A percentile compares a stretch with the other conserved stretches of the same genome.
Evolutionary conservation across 2,329 filamentous ascomycete species (phyloP).

Genomic region (Cladosporium sp.): DNA sequence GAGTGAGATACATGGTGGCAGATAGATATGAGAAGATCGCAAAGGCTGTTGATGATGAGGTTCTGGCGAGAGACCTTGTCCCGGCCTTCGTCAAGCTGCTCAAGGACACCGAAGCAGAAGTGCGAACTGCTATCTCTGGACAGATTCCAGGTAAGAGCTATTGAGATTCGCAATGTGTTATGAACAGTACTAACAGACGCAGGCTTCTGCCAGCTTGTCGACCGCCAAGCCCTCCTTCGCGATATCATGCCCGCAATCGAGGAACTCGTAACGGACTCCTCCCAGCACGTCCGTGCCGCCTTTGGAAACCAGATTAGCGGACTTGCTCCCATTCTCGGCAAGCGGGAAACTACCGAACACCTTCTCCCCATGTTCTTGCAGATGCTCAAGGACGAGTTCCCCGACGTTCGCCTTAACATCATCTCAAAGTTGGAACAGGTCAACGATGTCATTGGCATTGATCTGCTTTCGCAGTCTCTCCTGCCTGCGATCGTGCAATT

Average conservation of each 20-base stretch:
- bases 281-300: slow-evolving; percentile 92
- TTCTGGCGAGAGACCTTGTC: slow-evolving; percentile 87
- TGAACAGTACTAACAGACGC: slow-evolving; percentile 26
- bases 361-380: slow-evolving; percentile 97
- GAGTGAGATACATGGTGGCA: slow-evolving; percentile 98
- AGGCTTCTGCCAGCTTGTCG: slow-evolving; percentile 90
- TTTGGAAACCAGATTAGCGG: slow-evolving; percentile 96
- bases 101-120: slow-evolving; percentile 96
- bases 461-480: slow-evolving; percentile 90
- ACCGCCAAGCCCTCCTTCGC: slow-evolving; percentile 80
- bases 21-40: slow-evolving; percentile 99
- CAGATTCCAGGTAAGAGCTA: slow-evolving; percentile 73
- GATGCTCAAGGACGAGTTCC: slow-evolving; percentile 99
- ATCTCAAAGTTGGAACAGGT: slow-evolving; percentile 99
- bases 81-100: slow-evolving; percentile 95
- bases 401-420: slow-evolving; percentile 95
- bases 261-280: slow-evolving; percentile 90
- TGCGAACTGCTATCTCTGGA: slow-evolving; percentile 91
- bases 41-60: slow-evolving; percentile 96
- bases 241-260: slow-evolving; percentile 97
- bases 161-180: background rate
- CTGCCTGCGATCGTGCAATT: slow-evolving; percentile 96
- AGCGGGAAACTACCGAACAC: slow-evolving; percentile 97
- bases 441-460: slow-evolving; percentile 98
- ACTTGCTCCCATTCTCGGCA: slow-evolving; percentile 91